Base-by-base conservation (phyloP, 139 green algal species). In the Tetratostichococcus sp. region DNA sequence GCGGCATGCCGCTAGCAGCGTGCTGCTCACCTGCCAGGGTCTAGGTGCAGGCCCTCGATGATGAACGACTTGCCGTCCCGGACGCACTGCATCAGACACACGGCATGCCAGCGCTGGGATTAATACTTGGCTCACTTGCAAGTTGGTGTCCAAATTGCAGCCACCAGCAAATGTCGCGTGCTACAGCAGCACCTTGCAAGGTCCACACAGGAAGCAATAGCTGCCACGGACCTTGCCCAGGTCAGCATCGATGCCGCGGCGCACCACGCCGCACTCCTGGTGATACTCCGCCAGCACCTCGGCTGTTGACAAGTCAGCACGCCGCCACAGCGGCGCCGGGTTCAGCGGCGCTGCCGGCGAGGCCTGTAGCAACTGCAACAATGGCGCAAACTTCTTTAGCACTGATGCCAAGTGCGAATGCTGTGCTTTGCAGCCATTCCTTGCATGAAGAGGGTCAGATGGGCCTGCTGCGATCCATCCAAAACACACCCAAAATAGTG, bases 31-130 rank as follows among this genome's bases (percentile, higher is more conserved):
- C 39, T 50, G 39, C 39, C 86, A 1, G 89, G 91, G 74, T 97
- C 89, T 25, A 97, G 43, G 76, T 96, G 90, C 42, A 87, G 57
- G 21, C 92, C 92, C 78, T 97, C 93, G 19, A 97, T 86, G 73
- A 97, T 97, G 42, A 97, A 85, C 1, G 91, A 89, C 83, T 98
- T 98, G 78, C 93, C 93, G 74, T 98, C 93, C 0, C 74, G 30
- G 23, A 93, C 77, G 78, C 66, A 90, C 79, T 71, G 88, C 84
- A 81, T 84, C 39, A n/a, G n/a, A n/a, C n/a, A n/a, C n/a, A n/a
- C n/a, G n/a, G n/a, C n/a, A n/a, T n/a, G n/a, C n/a, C n/a, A n/a
- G n/a, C n/a, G n/a, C n/a, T n/a, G n/a, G n/a, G n/a, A n/a, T n/a
- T n/a, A n/a, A n/a, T n/a, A n/a, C n/a, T n/a, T n/a, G n/a, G n/a